Conservation (phyloP, 805 yeast species). For the Starmerella geochares region DNA sequence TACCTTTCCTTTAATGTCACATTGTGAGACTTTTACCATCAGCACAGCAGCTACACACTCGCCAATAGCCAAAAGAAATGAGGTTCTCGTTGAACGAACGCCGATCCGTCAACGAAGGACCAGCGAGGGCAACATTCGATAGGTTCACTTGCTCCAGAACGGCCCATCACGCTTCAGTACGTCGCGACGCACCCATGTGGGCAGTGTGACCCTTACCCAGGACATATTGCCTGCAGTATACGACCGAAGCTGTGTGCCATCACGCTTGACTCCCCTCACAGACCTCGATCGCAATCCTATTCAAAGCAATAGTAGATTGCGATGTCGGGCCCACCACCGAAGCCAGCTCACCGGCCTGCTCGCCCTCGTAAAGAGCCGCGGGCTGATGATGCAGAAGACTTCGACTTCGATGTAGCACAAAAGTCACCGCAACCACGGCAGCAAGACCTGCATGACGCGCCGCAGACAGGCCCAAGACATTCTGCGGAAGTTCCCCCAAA, state of each 20-base stretch:
- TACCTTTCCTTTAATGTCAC: too few species aligned
- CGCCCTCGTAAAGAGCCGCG: not conserved
- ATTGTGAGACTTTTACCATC: too few species aligned
- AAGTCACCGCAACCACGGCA: not conserved
- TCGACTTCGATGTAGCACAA: conserved; percentile 1
- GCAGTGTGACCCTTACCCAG: not conserved
- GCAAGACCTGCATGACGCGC: not conserved
- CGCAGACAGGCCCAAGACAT: too few species aligned
- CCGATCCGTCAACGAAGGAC: too few species aligned
- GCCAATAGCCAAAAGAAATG: too few species aligned
- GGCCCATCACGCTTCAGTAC: not conserved
- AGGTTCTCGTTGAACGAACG: too few species aligned
- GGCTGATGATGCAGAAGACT: not conserved
- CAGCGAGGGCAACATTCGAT: too few species aligned
- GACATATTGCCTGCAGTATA: not conserved
- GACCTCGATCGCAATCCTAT: not conserved
- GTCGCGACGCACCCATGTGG: not conserved
- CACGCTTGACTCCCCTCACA: not conserved
- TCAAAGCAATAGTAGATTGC: not conserved
- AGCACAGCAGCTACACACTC: too few species aligned
- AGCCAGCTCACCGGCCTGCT: conserved; percentile 3
- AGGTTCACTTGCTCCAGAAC: not conserved
- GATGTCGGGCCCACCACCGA: conserved; percentile 8
- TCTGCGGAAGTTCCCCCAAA: too few species aligned
- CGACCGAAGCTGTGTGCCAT: not conserved